Base-by-base conservation (phyloP, 2,329 filamentous ascomycete species). In the Lachnellula subtilissima region DNA sequence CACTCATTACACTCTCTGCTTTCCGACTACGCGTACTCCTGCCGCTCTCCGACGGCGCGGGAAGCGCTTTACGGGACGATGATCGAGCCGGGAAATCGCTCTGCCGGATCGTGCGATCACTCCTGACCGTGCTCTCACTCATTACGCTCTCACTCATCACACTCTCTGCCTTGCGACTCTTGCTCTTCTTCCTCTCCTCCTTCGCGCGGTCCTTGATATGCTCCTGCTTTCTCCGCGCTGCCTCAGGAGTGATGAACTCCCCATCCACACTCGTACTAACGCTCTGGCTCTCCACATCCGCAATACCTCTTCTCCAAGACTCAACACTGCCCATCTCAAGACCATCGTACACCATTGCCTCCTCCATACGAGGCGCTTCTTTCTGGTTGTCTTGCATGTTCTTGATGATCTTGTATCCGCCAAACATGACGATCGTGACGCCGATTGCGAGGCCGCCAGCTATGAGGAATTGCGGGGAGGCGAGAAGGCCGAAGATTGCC, bases 371-470 rank as follows among this genome's bases (percentile, higher is more conserved):
- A 48, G 59, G 61, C 6, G 62, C 63, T n/a, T 66, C 55, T n/a
- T 56, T 64, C 37, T 66, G 63, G 53, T 74, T 73, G 14, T 70
- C 75, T 66, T 78, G 76, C 63, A 97, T 89, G 65, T 85, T 87
- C 78, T 97, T 95, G 74, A 99, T 86, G 71, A 99, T 97, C 75
- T 96, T 97, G 82, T 91, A 97, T 5, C 94, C 93, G 53, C 94
- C 94, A 58, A 99, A 90, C 71, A 94, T 92, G 66, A 99, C 90
- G 8, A 97, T 86, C 0, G 94, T 97, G n/a, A 96, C 86, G 14
- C 94, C 94, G 0, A 96, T 85, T 0, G 89, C 90, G 14, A 96
- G 85, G 45, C 92, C 89, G 0, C 89, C 91, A 4, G 91, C 91
- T 65, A 99, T 96, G 61, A 97, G 82, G 70, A 99, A 99, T 68